Percentiles rank a stretch among this genome's conserved stretches.
phyloP scores from a whole-genome alignment of 495 filamentous ascomycete genomes.

The Pyronema domesticum region DNA sequence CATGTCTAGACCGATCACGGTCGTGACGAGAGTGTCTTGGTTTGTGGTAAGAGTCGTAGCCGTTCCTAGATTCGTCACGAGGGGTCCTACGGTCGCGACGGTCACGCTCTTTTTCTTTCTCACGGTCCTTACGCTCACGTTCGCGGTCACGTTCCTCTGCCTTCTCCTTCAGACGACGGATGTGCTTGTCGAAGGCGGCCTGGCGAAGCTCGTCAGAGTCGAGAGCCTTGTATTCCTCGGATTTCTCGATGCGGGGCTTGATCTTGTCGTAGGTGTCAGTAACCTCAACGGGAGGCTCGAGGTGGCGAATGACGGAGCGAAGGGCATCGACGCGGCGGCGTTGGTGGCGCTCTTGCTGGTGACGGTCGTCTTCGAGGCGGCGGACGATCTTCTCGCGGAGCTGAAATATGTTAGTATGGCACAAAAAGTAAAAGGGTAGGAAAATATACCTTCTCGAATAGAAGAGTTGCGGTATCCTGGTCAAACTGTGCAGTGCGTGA shows the following conservation, averaged over 20 bases:
- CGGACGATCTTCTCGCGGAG: conserved; percentile 62
- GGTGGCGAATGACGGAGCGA: conserved; percentile 70
- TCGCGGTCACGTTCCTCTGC: conserved; percentile 71
- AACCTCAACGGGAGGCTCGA: conserved; percentile 65
- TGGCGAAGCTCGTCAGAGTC: conserved; percentile 65
- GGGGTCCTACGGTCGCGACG: conserved; percentile 23
- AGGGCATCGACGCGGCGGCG: conserved; percentile 71
- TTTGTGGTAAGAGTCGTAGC: conserved; percentile 24
- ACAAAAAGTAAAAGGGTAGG: background rate
- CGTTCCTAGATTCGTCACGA: conserved; percentile 27
- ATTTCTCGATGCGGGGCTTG: conserved; percentile 55
- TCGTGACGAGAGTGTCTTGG: conserved; percentile 22
- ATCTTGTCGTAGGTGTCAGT: conserved; percentile 77
- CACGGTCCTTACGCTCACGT: conserved; percentile 46
- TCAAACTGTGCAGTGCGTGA: conserved; percentile 70
- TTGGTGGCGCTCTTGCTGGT: conserved; percentile 65
- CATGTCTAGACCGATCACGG: conserved; percentile 26
- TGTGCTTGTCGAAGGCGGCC: conserved; percentile 78
- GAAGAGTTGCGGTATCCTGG: conserved; percentile 49
- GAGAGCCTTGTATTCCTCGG: conserved; percentile 66
- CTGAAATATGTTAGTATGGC: conserved; percentile 24
- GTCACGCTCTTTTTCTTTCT: conserved; percentile 40
- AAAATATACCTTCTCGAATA: conserved; percentile 52
- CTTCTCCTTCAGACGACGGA: conserved; percentile 76
- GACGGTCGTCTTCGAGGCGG: conserved; percentile 69